Percentiles rank a stretch among this genome's conserved stretches.
Conservation (phyloP, 768 basidiomycete genomes). For the Termitomyces sp. region DNA sequence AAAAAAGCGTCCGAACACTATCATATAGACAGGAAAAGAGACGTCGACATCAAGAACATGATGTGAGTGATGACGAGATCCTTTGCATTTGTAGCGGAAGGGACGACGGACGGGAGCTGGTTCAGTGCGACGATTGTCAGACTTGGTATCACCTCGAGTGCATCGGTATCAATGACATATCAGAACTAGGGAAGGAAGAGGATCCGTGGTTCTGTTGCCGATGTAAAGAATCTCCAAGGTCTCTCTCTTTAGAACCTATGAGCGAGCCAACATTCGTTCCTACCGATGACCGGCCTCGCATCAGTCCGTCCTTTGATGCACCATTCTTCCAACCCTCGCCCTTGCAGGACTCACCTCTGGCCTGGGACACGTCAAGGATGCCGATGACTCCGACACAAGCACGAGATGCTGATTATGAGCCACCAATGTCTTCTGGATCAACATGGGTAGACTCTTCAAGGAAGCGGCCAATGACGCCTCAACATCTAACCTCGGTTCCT, state of each 20-base stretch:
- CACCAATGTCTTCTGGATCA: slow-evolving; percentile 29
- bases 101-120: slow-evolving; percentile 72
- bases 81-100: slow-evolving; percentile 65
- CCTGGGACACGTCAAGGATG: slow-evolving; percentile 40
- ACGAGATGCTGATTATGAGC: slow-evolving; percentile 22
- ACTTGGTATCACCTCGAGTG: slow-evolving; percentile 83
- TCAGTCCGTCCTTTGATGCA: slow-evolving; percentile 44
- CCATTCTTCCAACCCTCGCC: slow-evolving; percentile 56
- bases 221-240: slow-evolving; percentile 42
- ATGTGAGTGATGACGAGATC: slow-evolving; percentile 46
- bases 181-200: slow-evolving; percentile 70
- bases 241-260: slow-evolving; percentile 36
- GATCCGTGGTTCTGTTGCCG: slow-evolving; percentile 76
- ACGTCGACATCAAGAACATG: slow-evolving; percentile 30
- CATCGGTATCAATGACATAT: slow-evolving; percentile 63
- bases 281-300: slow-evolving; percentile 50
- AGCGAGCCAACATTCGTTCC: slow-evolving; percentile 70
- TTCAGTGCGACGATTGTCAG: slow-evolving; percentile 79
- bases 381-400: slow-evolving; percentile 52
- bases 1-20: slow-evolving; percentile 62
- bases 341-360: slow-evolving; percentile 53
- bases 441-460: slow-evolving; percentile 52
- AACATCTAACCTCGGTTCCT: slow-evolving; percentile 32
- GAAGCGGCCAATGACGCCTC: slow-evolving; percentile 55
- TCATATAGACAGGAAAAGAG: slow-evolving; percentile 50